Percentiles rank a stretch among this genome's conserved stretches.
Conservation (phyloP, 1,284 basidiomycete species). For the Porogramme epimiltina region DNA sequence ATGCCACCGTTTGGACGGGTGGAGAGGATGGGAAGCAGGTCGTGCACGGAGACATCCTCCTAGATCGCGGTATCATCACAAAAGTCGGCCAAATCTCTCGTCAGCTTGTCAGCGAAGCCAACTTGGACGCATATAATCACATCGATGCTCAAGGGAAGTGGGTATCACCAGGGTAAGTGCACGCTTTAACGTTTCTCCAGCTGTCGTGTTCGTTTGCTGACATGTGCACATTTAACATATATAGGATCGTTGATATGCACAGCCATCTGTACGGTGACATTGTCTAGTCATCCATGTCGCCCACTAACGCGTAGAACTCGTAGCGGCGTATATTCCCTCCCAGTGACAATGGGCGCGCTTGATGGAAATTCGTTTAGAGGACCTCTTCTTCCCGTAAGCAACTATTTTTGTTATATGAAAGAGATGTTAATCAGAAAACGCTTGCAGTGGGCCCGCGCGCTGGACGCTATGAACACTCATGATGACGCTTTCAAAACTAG, state of each 20-base stretch:
- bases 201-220: not conserved
- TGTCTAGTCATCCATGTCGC: conserved; percentile 30
- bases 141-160: conserved; percentile 28
- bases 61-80: conserved; percentile 41
- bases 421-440: no score
- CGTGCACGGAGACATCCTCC: conserved; percentile 37
- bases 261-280: conserved; percentile 57
- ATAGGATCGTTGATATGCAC: conserved; percentile 59
- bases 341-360: conserved; percentile 30
- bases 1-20: conserved; percentile 65
- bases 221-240: not conserved
- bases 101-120: not conserved
- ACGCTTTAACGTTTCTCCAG: no score
- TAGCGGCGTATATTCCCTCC: conserved; percentile 3
- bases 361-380: conserved; percentile 45
- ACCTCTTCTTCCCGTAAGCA: conserved; percentile 40
- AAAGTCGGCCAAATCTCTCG: conserved; percentile 41
- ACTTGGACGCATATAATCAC: not conserved
- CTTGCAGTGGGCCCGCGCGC: conserved; percentile 44
- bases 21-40: conserved; percentile 34
- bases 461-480: conserved; percentile 53
- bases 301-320: not conserved
- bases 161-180: conserved; percentile 41
- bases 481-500: conserved; percentile 39
- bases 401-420: no score